Evolutionary conservation across 192 early-diverging fungal species (phyloP).

Genomic region (Coemansia sp.): DNA sequence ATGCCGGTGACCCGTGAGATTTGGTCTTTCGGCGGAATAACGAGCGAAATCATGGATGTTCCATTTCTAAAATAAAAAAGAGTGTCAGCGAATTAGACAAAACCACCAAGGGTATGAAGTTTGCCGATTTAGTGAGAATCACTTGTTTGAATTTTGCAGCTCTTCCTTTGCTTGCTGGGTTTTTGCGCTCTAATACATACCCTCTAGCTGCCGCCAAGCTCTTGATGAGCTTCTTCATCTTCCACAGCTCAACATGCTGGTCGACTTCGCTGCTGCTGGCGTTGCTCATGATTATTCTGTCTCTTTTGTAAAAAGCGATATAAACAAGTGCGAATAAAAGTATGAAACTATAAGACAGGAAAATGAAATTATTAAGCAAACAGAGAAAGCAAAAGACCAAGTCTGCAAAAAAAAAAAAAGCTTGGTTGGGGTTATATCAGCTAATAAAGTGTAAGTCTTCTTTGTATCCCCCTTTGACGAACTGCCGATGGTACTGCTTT

Average conservation of each 20-base stretch:
- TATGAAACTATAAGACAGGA: not conserved
- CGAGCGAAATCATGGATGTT: conserved; percentile 99
- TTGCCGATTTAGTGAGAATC: not conserved
- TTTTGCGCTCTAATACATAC: conserved; percentile 47
- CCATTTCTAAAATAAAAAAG: conserved; percentile 66
- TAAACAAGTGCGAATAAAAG: conserved; percentile 7
- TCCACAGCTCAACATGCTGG: conserved; percentile 94
- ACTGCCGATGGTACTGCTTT: no score
- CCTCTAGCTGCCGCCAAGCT: conserved; percentile 89
- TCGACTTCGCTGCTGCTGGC: conserved; percentile 55
- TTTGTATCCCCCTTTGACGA: no score
- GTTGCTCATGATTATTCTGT: conserved; percentile 23
- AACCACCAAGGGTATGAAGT: not conserved
- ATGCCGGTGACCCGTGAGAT: conserved; percentile 85
- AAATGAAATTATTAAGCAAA: conserved; percentile 1
- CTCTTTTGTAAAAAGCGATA: conserved; percentile 1
- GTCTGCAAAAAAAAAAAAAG: not conserved
- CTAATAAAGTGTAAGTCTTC: no score
- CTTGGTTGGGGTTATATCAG: not conserved
- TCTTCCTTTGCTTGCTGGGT: not conserved
- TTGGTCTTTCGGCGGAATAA: conserved; percentile 93
- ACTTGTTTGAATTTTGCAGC: no score
- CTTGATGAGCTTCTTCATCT: conserved; percentile 99
- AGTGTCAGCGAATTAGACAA: not conserved
- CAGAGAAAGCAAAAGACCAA: not conserved